A percentile compares a stretch with the other conserved stretches of the same genome.
Evolutionary conservation across 345 rosid genomes (phyloP).

Genomic region (Syzygium aromaticum): DNA sequence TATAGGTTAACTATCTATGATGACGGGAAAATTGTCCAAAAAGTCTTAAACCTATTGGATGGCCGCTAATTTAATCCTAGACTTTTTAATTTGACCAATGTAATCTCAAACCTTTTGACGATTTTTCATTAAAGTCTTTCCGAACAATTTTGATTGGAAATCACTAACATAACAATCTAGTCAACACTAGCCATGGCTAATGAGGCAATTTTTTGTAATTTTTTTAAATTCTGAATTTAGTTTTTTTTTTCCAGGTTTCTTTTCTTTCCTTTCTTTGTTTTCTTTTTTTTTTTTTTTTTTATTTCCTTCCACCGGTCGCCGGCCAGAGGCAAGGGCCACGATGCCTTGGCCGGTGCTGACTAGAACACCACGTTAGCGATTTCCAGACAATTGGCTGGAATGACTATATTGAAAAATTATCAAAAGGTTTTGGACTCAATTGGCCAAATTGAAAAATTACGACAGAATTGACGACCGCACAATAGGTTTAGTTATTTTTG

Average conservation of each 20-base stretch:
- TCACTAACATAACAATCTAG: fast-evolving
- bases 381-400: fast-evolving
- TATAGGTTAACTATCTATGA: not conserved
- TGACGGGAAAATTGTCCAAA: not conserved
- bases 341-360: not conserved
- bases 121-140: not conserved
- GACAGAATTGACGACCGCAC: not conserved
- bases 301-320: not conserved
- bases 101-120: not conserved
- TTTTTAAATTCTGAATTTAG: not conserved
- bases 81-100: not conserved
- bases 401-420: not conserved
- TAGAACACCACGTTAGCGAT: fast-evolving
- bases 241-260: too few relatives aligned
- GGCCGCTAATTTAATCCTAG: not conserved
- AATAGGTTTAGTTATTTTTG: not conserved
- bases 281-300: not conserved
- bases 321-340: not conserved
- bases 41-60: not conserved
- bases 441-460: not conserved
- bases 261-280: not conserved
- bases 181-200: fast-evolving
- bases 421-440: not conserved
- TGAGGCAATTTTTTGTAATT: not conserved
- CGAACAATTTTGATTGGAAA: fast-evolving